Evolutionary conservation across 2,329 filamentous ascomycete genomes (phyloP).

Genomic region (Arachnomyces sp.): DNA sequence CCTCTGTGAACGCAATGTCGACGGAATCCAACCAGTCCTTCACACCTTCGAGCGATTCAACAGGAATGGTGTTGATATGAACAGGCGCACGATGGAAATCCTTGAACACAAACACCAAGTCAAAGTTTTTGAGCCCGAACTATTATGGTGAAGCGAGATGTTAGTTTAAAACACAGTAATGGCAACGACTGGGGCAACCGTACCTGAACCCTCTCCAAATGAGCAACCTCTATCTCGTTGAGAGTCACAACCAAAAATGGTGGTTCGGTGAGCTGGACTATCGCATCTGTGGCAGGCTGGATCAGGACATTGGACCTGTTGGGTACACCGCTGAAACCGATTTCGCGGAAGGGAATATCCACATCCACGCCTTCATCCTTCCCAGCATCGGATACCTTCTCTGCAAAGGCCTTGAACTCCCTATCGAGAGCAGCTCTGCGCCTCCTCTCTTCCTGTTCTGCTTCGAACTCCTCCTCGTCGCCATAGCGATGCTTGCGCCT

Average conservation of each 20-base stretch:
- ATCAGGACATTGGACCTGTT: conserved; percentile 93
- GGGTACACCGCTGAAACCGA: conserved; percentile 94
- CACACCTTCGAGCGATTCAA: conserved; percentile 87
- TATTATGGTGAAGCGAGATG: conserved; percentile 31
- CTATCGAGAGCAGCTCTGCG: conserved; percentile 87
- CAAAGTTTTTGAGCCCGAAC: conserved; percentile 98
- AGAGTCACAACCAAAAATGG: conserved; percentile 94
- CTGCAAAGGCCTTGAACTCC: conserved; percentile 90
- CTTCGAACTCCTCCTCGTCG: conserved; percentile 97
- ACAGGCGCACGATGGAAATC: conserved; percentile 85
- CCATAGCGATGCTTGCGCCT: conserved; percentile 97
- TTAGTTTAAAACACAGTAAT: conserved; percentile 18
- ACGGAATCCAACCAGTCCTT: conserved; percentile 97
- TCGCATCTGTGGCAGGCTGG: conserved; percentile 90
- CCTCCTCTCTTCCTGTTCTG: conserved; percentile 91
- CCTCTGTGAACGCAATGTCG: conserved; percentile 89
- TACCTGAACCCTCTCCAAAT: conserved; percentile 79
- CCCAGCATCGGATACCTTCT: conserved; percentile 94
- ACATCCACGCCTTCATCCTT: conserved; percentile 86
- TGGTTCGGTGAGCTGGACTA: conserved; percentile 93
- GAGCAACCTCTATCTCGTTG: conserved; percentile 91
- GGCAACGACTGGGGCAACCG: conserved; percentile 4
- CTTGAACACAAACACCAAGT: conserved; percentile 96
- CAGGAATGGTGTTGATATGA: conserved; percentile 96
- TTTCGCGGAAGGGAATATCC: conserved; percentile 91